Evolutionary conservation across 2,329 filamentous ascomycete genomes (phyloP).

Genomic region (Geosmithia flava): DNA sequence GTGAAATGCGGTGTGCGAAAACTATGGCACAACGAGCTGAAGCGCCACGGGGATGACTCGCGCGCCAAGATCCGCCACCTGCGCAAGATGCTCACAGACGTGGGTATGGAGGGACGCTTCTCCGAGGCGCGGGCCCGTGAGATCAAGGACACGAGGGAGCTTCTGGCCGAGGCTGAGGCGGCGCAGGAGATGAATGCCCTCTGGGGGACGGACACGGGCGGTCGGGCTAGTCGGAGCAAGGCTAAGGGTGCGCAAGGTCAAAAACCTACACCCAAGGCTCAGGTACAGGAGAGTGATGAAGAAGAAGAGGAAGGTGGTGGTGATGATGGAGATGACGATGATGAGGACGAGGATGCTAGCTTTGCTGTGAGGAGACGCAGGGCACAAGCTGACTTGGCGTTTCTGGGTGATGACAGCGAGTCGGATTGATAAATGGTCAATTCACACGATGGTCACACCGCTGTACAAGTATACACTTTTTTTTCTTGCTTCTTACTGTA

Average conservation of each 20-base stretch:
- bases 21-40: conserved; percentile 79
- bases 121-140: conserved; percentile 72
- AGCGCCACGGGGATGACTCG: conserved; percentile 54
- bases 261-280: conserved; percentile 8
- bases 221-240: conserved; percentile 27
- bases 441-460: not conserved
- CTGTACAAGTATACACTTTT: not conserved
- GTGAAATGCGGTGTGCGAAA: conserved; percentile 87
- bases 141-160: conserved; percentile 79
- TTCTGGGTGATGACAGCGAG: conserved; percentile 59
- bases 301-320: conserved; percentile 12
- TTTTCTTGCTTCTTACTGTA: not conserved
- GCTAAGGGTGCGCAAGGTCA: conserved; percentile 7
- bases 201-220: conserved; percentile 51
- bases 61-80: conserved; percentile 77
- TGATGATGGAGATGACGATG: conserved; percentile 12
- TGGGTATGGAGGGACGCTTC: conserved; percentile 82
- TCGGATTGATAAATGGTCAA: conserved; percentile 28
- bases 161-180: conserved; percentile 71
- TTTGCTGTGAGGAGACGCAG: conserved; percentile 33
- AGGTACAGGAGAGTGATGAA: conserved; percentile 18
- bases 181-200: conserved; percentile 69
- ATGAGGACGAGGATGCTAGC: conserved; percentile 16
- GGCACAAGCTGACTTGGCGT: conserved; percentile 44
- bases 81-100: conserved; percentile 62